phyloP scores from a whole-genome alignment of 2,329 filamentous ascomycete genomes.

The Venturia effusa region DNA sequence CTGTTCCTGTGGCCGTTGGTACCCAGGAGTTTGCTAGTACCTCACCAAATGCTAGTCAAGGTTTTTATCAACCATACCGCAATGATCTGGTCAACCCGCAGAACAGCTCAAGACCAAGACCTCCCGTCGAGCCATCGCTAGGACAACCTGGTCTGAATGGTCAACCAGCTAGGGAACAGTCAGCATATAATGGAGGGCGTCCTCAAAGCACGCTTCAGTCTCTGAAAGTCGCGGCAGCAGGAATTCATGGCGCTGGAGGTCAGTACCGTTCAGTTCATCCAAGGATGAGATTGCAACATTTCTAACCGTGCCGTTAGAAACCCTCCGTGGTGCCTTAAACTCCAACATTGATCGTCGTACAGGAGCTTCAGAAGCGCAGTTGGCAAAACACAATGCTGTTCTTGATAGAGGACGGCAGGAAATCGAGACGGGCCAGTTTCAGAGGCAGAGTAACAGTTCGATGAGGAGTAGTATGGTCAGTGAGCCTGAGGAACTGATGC shows the following conservation, averaged over 20 bases:
- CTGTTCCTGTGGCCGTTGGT: background rate
- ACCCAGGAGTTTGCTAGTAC: background rate
- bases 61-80: conserved; percentile 2
- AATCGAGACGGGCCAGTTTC: conserved; percentile 7
- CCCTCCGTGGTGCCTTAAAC: conserved; percentile 6
- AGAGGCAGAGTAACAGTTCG: conserved; percentile 2
- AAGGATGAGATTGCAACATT: background rate
- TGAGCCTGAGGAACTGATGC: background rate
- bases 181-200: background rate
- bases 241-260: conserved; percentile 7
- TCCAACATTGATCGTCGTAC: conserved; percentile 3
- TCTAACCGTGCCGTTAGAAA: background rate
- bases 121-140: conserved; percentile 5
- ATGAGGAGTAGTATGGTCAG: background rate
- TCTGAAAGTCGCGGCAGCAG: conserved; percentile 5
- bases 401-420: conserved; percentile 3
- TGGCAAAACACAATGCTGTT: conserved; percentile 6
- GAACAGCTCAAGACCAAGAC: conserved; percentile 4
- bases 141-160: conserved; percentile 6
- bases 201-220: conserved; percentile 4
- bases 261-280: background rate
- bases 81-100: background rate
- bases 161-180: background rate
- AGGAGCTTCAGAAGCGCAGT: background rate
- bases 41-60: background rate